Conservation (phyloP, 2,329 filamentous ascomycete species). For the Nemania diffusa region DNA sequence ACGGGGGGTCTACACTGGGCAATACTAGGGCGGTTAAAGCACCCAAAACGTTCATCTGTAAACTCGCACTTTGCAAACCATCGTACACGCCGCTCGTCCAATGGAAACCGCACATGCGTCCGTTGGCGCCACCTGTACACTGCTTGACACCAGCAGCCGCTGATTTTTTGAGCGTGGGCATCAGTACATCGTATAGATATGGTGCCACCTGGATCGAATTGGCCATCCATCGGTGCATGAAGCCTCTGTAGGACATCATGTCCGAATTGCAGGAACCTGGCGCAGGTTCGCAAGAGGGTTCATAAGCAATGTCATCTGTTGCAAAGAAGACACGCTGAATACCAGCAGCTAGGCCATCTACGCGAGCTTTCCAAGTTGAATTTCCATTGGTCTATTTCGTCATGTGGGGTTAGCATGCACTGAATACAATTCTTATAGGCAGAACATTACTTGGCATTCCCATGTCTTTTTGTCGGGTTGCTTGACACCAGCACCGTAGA, state of each 20-base stretch:
- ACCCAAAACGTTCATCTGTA: slow-evolving; percentile 67
- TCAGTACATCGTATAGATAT: slow-evolving; percentile 63
- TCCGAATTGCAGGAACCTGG: slow-evolving; percentile 71
- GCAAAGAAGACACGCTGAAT: slow-evolving; percentile 64
- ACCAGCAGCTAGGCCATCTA: slow-evolving; percentile 65
- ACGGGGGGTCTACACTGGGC: slow-evolving; percentile 53
- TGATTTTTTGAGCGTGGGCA: slow-evolving; percentile 67
- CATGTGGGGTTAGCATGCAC: slow-evolving; percentile 34
- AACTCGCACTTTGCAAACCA: slow-evolving; percentile 63
- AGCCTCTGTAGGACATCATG: slow-evolving; percentile 78
- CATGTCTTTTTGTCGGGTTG: background rate
- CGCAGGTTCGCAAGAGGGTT: slow-evolving; percentile 71
- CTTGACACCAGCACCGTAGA: background rate
- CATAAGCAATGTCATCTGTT: slow-evolving; percentile 66
- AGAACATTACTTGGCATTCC: background rate
- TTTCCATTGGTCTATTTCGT: slow-evolving; percentile 61
- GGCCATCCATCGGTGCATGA: slow-evolving; percentile 73
- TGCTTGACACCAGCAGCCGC: slow-evolving; percentile 68
- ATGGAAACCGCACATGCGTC: slow-evolving; percentile 71
- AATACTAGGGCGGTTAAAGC: slow-evolving; percentile 57
- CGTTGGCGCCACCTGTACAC: slow-evolving; percentile 68
- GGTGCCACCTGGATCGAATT: slow-evolving; percentile 71
- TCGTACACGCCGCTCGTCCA: slow-evolving; percentile 59
- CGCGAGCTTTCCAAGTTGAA: slow-evolving; percentile 64
- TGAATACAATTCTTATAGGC: background rate